Evolutionary conservation across 805 yeast species (phyloP).

Genomic region (Metschnikowia gelsemii): DNA sequence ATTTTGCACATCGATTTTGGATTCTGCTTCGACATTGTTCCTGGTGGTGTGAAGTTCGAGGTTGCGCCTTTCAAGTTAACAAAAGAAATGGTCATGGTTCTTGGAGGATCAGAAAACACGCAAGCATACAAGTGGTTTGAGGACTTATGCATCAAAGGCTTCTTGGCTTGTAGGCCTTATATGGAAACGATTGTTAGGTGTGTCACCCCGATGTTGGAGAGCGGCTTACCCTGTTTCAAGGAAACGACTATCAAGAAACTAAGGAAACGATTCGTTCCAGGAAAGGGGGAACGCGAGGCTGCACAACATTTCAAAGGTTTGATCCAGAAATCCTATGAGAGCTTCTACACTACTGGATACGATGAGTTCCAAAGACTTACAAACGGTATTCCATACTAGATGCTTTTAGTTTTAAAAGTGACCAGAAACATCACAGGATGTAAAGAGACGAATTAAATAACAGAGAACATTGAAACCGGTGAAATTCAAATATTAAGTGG

Average conservation of each 20-base stretch:
- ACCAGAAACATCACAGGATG: no score
- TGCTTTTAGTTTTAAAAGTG: no score
- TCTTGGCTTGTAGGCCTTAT: conserved; percentile 81
- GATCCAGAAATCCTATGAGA: conserved; percentile 79
- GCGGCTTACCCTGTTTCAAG: conserved; percentile 96
- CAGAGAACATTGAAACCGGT: background rate
- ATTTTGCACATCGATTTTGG: conserved; percentile 97
- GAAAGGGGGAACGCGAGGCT: conserved; percentile 81
- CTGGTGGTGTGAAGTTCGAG: conserved; percentile 97
- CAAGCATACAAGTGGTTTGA: conserved; percentile 93
- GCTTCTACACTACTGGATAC: conserved; percentile 88
- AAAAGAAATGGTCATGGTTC: conserved; percentile 90
- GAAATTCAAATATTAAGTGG: no score
- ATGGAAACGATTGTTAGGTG: conserved; percentile 81
- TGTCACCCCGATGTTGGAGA: conserved; percentile 89
- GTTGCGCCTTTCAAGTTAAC: conserved; percentile 98
- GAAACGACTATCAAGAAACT: conserved; percentile 80
- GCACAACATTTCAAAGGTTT: conserved; percentile 71
- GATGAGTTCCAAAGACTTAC: conserved; percentile 97
- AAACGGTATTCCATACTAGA: conserved; percentile 90
- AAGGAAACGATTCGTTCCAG: conserved; percentile 74
- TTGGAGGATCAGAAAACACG: conserved; percentile 87
- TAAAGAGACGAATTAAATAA: no score
- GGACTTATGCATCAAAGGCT: conserved; percentile 91
- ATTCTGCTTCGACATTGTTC: conserved; percentile 96